Evolutionary conservation across 2,329 filamentous ascomycete genomes (phyloP).

Genomic region (Chrysoporthe puriensis): DNA sequence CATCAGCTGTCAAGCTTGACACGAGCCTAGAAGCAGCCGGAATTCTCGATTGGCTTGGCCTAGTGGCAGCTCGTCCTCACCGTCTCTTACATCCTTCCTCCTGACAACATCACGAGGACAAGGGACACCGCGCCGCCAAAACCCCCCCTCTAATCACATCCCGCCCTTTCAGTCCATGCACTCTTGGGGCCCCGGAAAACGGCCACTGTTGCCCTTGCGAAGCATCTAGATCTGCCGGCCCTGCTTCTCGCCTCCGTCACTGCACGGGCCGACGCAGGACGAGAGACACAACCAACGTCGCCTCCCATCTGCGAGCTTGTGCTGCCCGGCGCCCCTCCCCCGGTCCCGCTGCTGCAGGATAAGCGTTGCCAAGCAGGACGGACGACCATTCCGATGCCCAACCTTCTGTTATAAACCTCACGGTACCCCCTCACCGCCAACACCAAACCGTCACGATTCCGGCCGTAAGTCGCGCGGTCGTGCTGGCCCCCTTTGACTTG

Average conservation of each 20-base stretch:
- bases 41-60: not conserved
- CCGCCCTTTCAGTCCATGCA: not conserved
- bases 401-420: too few species aligned
- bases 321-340: too few species aligned
- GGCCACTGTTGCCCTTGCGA: not conserved
- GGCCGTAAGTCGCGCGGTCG: not conserved
- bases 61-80: not conserved
- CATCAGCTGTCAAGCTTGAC: not conserved
- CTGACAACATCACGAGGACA: constrained; percentile 8
- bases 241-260: too few species aligned
- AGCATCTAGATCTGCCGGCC: too few species aligned
- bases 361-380: too few species aligned
- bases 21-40: not conserved
- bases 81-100: constrained; percentile 3
- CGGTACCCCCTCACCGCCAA: too few species aligned
- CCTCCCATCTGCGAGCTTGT: too few species aligned
- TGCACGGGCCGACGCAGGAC: too few species aligned
- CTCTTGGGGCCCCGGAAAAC: not conserved
- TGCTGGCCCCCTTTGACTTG: constrained; percentile 6
- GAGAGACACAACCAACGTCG: too few species aligned
- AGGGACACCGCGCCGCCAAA: not conserved
- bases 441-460: too few species aligned
- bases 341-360: too few species aligned
- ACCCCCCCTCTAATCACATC: not conserved
- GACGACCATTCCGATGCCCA: too few species aligned